Evolutionary conservation across 225 moss, liverwort and hornwort genomes (phyloP).

Genomic region (Bryoerythrophyllum caledonicum): DNA sequence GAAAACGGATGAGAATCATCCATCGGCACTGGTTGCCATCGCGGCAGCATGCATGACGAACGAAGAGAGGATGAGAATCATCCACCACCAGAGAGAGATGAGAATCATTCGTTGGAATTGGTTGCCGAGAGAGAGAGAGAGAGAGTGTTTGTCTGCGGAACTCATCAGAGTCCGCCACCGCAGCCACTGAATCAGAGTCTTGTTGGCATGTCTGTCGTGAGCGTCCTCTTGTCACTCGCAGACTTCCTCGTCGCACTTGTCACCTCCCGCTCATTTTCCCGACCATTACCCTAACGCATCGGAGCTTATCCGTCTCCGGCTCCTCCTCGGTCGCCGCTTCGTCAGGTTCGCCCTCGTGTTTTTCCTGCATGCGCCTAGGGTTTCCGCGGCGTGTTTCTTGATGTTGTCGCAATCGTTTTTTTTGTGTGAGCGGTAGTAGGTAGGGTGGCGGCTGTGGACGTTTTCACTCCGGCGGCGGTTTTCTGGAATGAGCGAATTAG

Average conservation of each 20-base stretch:
- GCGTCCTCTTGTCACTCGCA: neutral
- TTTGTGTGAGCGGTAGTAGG: neutral
- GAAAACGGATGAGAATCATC: no score
- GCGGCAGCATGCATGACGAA: neutral
- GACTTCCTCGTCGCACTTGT: neutral
- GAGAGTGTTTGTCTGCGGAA: no score
- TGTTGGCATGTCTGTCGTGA: no score
- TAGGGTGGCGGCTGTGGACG: neutral
- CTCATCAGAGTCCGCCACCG: no score
- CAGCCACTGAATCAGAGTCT: neutral
- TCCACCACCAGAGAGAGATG: no score
- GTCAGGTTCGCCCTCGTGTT: conserved; percentile 6
- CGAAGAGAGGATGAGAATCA: no score
- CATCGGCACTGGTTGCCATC: no score
- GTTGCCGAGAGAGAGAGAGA: neutral
- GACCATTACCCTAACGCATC: neutral
- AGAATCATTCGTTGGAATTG: neutral
- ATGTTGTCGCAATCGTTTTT: neutral
- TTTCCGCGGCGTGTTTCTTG: conserved; percentile 14
- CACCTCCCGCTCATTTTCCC: neutral
- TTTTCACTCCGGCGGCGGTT: neutral
- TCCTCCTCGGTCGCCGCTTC: neutral
- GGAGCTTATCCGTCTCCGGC: neutral
- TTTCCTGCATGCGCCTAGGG: conserved; percentile 9
- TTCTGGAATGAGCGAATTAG: neutral